A percentile compares a stretch with the other conserved stretches of the same genome.
These are phyloP conservation scores for Entonaema liquescens DNA, from an alignment of 495 filamentous ascomycete genomes.

Conservation along the genomic window DNA sequence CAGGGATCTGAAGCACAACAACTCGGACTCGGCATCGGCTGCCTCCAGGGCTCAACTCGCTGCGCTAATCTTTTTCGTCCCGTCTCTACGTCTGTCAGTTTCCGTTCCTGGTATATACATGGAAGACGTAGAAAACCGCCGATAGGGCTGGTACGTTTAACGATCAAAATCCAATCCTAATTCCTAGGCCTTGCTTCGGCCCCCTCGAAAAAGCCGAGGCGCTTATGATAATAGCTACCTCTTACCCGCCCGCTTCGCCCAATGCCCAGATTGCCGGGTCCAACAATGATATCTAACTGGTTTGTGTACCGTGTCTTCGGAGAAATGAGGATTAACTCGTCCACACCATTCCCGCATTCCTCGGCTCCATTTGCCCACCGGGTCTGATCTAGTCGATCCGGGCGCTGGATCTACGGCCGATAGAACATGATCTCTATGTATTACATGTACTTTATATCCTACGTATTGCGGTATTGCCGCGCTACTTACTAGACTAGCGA, in stretches of 20 bases:
- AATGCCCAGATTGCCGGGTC: slow-evolving; percentile 34
- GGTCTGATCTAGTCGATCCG: background rate
- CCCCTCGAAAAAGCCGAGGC: slow-evolving; percentile 9
- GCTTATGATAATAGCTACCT: slow-evolving; percentile 5
- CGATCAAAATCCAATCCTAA: background rate
- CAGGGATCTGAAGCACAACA: slow-evolving; percentile 1
- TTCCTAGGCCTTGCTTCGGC: background rate
- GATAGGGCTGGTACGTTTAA: slow-evolving; percentile 7
- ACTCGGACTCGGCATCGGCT: slow-evolving; percentile 2
- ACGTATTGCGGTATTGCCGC: background rate
- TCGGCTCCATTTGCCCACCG: background rate
- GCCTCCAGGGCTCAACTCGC: slow-evolving; percentile 11
- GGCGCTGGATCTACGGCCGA: background rate
- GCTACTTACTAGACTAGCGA: background rate
- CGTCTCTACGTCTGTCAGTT: background rate
- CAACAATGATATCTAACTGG: background rate
- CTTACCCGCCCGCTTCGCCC: slow-evolving; percentile 18
- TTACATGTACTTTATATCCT: background rate
- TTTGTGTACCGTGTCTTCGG: background rate
- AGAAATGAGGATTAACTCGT: background rate
- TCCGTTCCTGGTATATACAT: too few relatives aligned
- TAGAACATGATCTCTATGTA: background rate
- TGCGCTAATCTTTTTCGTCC: background rate
- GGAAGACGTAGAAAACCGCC: too few relatives aligned
- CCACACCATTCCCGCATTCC: slow-evolving; percentile 3